Evolutionary conservation across 345 rosid species (phyloP).

Genomic region (Salix purpurea): DNA sequence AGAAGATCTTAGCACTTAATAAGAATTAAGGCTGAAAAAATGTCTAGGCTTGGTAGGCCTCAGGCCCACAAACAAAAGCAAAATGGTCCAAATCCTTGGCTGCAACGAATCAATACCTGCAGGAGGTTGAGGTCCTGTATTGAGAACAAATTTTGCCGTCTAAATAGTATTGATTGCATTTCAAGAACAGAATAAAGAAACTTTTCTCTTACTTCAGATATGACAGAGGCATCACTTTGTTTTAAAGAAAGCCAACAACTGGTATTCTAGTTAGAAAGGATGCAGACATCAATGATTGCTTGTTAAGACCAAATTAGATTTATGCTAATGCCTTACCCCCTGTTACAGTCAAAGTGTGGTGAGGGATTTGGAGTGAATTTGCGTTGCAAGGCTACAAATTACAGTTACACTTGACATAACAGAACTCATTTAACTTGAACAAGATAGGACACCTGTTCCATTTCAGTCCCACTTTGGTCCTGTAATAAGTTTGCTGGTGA

Average conservation of each 20-base stretch:
- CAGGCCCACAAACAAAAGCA: not conserved
- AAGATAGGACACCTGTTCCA: not conserved
- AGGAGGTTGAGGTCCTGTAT: not conserved
- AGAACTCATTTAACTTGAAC: not conserved
- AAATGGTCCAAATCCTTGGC: not conserved
- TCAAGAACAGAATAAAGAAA: slow-evolving; percentile 17
- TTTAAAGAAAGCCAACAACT: slow-evolving; percentile 14
- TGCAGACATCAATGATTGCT: slow-evolving; percentile 6
- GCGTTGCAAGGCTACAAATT: not conserved
- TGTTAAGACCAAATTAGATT: slow-evolving; percentile 12
- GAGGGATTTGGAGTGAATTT: not conserved
- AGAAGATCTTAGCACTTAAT: not conserved
- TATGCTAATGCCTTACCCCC: not conserved
- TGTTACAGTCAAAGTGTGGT: not conserved
- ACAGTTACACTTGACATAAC: not conserved
- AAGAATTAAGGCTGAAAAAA: not conserved
- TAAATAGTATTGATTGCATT: not conserved
- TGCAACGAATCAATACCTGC: not conserved
- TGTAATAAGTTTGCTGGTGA: not conserved
- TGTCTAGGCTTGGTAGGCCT: not conserved
- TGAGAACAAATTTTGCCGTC: not conserved
- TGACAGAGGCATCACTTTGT: slow-evolving; percentile 25
- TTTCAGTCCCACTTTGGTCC: not conserved
- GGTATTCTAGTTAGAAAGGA: slow-evolving; percentile 6
- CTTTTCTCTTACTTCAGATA: slow-evolving; percentile 11